Evolutionary conservation across 2,329 filamentous ascomycete genomes (phyloP), one percentile per base, ranked within the genome.

Genomic region (Monilinia laxa): DNA sequence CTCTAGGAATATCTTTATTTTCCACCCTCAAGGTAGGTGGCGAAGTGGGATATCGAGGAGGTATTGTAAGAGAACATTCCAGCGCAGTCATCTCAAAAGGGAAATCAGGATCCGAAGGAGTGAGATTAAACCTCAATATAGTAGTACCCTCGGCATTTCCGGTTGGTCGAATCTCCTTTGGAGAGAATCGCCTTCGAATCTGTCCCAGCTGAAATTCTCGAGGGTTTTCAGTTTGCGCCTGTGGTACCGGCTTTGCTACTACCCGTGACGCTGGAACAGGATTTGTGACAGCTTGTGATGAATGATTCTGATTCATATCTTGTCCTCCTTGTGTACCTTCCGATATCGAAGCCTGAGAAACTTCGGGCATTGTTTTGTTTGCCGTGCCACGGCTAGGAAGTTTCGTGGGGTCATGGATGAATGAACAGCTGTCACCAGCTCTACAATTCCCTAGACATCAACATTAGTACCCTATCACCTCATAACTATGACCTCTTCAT

Each of bases 61-160:
- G 91, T 25, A 95, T 82, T 62, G 80, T 82, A 49, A 95, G 79
- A 54, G 86, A 81, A 75, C 90, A 93, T 52, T 90, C 82, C 42
- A 95, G 80, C 51, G 84, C 80, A 35, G 87, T 83, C 74, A 94
- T 80, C 69, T 93, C 90, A 76, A 91, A 94, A 0, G 91, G 90
- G 73, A 95, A 94, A 74, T 95, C 91, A 0, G 91, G 91, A 75
- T 95, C 91, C 7, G 91, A 92, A 6, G 91, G 91, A 16, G 79
- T 79, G 69, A 95, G 79, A 62, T 81, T 85, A 77, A 94, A 91
- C 12, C 81, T 78, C 51, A 93, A 77, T 20, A 84, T 82, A 0
- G 85, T 86, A 23, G 65, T 64, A 59, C 71, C 70, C 53, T 68
- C 62, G 60, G 72, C 47, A 65, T 42, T 60, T 49, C 66, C 66